These are phyloP conservation scores for Coemansia sp. DNA, from an alignment of 192 early-diverging fungal genomes.

Conservation along the genomic window DNA sequence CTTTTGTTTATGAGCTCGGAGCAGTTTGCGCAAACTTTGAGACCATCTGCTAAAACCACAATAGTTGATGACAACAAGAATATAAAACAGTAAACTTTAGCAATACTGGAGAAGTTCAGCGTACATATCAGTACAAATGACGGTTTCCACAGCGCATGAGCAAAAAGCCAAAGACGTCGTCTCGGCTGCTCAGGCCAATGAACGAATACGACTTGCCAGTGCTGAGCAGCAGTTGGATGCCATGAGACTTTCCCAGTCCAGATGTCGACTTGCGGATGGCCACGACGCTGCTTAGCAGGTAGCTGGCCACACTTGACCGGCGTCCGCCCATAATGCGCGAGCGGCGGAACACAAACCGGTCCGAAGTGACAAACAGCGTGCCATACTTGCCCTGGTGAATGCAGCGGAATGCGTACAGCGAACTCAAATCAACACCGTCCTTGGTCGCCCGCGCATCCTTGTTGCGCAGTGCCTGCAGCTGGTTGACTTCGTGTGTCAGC, in stretches of 20 bases:
- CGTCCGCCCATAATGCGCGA: slow-evolving; percentile 54
- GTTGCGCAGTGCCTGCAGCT: slow-evolving; percentile 37
- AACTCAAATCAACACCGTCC: slow-evolving; percentile 29
- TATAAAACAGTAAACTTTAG: background rate
- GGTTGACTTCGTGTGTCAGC: slow-evolving; percentile 39
- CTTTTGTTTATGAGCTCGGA: background rate
- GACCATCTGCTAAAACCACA: background rate
- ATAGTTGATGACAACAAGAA: background rate
- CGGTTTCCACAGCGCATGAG: slow-evolving; percentile 48
- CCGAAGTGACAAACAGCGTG: slow-evolving; percentile 49
- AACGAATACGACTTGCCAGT: slow-evolving; percentile 36
- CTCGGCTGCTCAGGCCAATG: slow-evolving; percentile 41
- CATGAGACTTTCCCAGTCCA: slow-evolving; percentile 43
- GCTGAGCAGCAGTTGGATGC: slow-evolving; percentile 45
- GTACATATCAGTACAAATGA: slow-evolving; percentile 23
- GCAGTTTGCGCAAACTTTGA: background rate
- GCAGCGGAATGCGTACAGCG: slow-evolving; percentile 53
- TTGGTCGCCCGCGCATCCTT: slow-evolving; percentile 40
- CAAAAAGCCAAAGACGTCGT: slow-evolving; percentile 53
- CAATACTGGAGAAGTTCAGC: background rate
- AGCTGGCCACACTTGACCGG: slow-evolving; percentile 39
- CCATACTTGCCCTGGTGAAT: slow-evolving; percentile 52
- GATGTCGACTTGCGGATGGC: slow-evolving; percentile 46
- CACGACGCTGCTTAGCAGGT: slow-evolving; percentile 42
- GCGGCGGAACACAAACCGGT: slow-evolving; percentile 44